Conservation (phyloP, 2,329 filamentous ascomycete species). For the Exophiala lecanii-corni region DNA sequence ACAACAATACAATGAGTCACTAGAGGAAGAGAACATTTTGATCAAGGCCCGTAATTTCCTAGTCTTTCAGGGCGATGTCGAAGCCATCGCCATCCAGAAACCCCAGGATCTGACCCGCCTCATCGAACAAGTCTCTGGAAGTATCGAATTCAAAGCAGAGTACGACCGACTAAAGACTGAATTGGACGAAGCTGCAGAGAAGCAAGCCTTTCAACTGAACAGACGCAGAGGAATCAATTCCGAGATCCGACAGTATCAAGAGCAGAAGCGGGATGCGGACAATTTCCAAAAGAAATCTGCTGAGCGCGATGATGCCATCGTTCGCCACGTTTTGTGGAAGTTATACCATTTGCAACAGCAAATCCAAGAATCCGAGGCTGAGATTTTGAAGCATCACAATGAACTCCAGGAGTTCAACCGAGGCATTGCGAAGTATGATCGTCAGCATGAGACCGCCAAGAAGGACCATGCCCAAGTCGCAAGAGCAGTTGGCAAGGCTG, state of each 20-base stretch:
- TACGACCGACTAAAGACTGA: slow-evolving; percentile 88
- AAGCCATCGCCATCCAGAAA: slow-evolving; percentile 91
- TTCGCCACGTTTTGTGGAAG: slow-evolving; percentile 94
- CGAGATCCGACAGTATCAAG: slow-evolving; percentile 95
- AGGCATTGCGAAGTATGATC: slow-evolving; percentile 79
- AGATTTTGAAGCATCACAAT: slow-evolving; percentile 90
- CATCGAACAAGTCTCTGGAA: slow-evolving; percentile 97
- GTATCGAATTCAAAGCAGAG: slow-evolving; percentile 86
- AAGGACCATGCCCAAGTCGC: slow-evolving; percentile 74
- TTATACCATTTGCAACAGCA: slow-evolving; percentile 89
- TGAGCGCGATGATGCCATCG: slow-evolving; percentile 83
- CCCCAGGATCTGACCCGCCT: slow-evolving; percentile 88
- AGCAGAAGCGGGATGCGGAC: slow-evolving; percentile 93
- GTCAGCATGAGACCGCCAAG: slow-evolving; percentile 72
- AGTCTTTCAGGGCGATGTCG: slow-evolving; percentile 96
- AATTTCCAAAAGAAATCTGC: slow-evolving; percentile 87
- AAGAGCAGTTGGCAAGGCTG: slow-evolving; percentile 73
- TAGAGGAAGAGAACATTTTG: slow-evolving; percentile 91
- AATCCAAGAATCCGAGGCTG: slow-evolving; percentile 84
- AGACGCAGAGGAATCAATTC: slow-evolving; percentile 91
- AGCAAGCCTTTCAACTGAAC: slow-evolving; percentile 82
- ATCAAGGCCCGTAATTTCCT: slow-evolving; percentile 98
- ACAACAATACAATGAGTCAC: slow-evolving; percentile 85
- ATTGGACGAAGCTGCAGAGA: slow-evolving; percentile 79
- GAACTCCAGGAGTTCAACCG: slow-evolving; percentile 89